Evolutionary conservation across 768 basidiomycete genomes (phyloP).

Genomic region (Saitozyma podzolica): DNA sequence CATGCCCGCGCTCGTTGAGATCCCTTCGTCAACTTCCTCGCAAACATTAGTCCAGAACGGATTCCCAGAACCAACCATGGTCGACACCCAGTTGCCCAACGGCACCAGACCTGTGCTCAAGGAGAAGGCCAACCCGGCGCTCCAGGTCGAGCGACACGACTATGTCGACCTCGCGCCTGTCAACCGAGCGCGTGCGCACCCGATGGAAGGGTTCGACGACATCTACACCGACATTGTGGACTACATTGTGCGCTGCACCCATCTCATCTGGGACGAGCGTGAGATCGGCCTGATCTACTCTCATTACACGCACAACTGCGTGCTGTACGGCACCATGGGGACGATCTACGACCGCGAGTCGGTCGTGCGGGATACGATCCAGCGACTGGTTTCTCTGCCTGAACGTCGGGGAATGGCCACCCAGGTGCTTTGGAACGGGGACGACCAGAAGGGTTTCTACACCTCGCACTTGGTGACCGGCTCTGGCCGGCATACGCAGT

Average conservation of each 20-base stretch:
- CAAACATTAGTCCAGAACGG: too few species aligned
- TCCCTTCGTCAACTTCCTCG: too few species aligned
- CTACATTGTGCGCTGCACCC: slow-evolving; percentile 6
- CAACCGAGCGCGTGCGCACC: slow-evolving; percentile 1
- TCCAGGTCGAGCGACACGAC: slow-evolving; percentile 8
- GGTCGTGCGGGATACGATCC: slow-evolving; percentile 2
- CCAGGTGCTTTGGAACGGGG: too few species aligned
- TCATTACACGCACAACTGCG: slow-evolving; percentile 8
- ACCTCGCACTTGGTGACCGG: neutral
- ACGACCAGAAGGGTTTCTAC: too few species aligned
- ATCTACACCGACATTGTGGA: slow-evolving; percentile 4
- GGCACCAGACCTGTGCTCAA: too few species aligned
- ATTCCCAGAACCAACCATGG: too few species aligned
- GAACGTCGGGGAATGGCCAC: neutral
- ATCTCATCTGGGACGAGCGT: slow-evolving; percentile 6
- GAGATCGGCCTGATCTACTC: slow-evolving; percentile 5
- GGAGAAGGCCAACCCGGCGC: slow-evolving; percentile 2
- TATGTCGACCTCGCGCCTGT: slow-evolving; percentile 3
- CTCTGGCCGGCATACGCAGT: slow-evolving; percentile 2
- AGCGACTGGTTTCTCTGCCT: slow-evolving; percentile 8
- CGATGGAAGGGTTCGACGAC: slow-evolving; percentile 8
- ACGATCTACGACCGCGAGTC: slow-evolving; percentile 8
- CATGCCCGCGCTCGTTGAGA: too few species aligned
- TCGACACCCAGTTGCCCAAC: too few species aligned
- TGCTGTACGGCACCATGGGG: slow-evolving; percentile 1